Conservation (phyloP, 495 filamentous ascomycete genomes). For the Xylaria cubensis region DNA sequence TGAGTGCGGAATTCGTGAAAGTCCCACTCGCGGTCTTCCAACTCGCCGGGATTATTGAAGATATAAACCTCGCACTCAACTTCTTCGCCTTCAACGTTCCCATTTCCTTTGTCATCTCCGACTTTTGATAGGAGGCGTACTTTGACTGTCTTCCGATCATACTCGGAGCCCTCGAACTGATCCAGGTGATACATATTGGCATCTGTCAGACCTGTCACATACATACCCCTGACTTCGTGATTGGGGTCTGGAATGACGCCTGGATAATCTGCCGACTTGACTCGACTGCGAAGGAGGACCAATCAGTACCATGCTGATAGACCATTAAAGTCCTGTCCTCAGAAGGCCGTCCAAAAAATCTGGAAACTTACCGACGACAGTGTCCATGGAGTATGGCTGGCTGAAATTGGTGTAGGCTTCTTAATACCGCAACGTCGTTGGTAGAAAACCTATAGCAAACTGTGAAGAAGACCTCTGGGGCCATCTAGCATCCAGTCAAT, state of each 20-base stretch:
- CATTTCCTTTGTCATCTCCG: conserved; percentile 47
- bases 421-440: conserved; percentile 51
- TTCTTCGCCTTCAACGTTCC: conserved; percentile 62
- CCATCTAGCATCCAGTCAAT: conserved; percentile 68
- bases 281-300: conserved; percentile 35
- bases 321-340: neutral
- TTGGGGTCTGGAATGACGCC: conserved; percentile 68
- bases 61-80: conserved; percentile 79
- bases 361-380: conserved; percentile 68
- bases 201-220: conserved; percentile 78
- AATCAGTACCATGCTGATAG: conserved; percentile 4
- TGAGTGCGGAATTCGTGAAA: conserved; percentile 74
- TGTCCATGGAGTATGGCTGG: conserved; percentile 79
- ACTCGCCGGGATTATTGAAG: conserved; percentile 55
- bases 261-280: conserved; percentile 74
- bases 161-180: conserved; percentile 80
- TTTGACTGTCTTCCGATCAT: conserved; percentile 66
- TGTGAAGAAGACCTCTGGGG: conserved; percentile 77
- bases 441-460: conserved; percentile 71
- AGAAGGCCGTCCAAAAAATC: neutral
- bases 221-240: conserved; percentile 76
- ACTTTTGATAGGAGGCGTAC: conserved; percentile 60
- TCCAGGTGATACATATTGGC: conserved; percentile 80
- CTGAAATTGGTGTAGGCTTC: conserved; percentile 63
- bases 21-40: conserved; percentile 83